Base-by-base conservation (phyloP, 2,329 filamentous ascomycete genomes). In the Paecilomyces sp. region DNA sequence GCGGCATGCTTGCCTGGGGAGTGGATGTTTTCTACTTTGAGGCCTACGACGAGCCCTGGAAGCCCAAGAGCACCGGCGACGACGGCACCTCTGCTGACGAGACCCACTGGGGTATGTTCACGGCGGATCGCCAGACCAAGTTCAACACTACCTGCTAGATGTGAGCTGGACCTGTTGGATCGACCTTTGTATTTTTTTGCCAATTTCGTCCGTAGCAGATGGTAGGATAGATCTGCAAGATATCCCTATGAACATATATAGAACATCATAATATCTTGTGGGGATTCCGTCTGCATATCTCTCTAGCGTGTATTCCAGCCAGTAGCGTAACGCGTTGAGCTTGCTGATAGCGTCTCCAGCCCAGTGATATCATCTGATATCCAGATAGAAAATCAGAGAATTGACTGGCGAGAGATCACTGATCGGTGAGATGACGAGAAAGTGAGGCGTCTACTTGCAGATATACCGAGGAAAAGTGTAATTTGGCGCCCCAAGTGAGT, bases 21-120 rank as follows among this genome's bases (percentile, higher is more conserved):
- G 80, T 85, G 63, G 88, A 89, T 67, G 83, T 86, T 58, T 90
- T 90, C 77, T 88, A 84, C 76, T 90, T 90, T 66, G 87, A 90
- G 79, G 87, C 87, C 52, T 89, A 88, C 66, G 87, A 89, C 66
- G 88, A 90, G 82, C 78, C 82, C 61, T 88, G 85, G 85, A 90
- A 90, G 83, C 85, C 87, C 58, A 72, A 79, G 53, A 83, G 81
- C 64, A 74, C 82, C 62, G 87, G 88, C 67, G 82, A 88, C 70
- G 84, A 86, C 67, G 87, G 87, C 63, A 73, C 82, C 64, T 74
- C 77, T 11, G 82, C 80, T 55, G 83, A 87, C 67, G 87, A 90
- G 81, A 86, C 82, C 36, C 82, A 87, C 67, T 90, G 88, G 88
- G 87, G 88, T 67, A 83, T 85, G 51, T 88, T 86, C 81, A 85